Evolutionary conservation across 768 basidiomycete genomes (phyloP), one percentile per base, ranked within the genome.

Genomic region (Auriscalpium vulgare): DNA sequence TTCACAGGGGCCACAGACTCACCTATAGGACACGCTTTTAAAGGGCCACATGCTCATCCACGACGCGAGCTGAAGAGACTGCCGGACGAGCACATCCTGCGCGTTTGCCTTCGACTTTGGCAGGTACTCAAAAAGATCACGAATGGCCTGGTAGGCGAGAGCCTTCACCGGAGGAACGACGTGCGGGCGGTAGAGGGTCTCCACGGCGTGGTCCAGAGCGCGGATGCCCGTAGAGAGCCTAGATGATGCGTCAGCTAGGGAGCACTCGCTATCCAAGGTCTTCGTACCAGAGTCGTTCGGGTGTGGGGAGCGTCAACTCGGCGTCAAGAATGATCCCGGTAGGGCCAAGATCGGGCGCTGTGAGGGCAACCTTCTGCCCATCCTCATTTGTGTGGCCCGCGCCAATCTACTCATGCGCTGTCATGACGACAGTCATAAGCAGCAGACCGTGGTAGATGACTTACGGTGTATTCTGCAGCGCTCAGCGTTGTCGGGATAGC

Each of bases 401-500:
- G 38, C 79, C 81, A 47, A 78, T 67, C 86, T 87, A 56, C 17
- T 19, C 37, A 19, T 23, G 8, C 17, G 29, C 11, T 36, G 38
- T 29, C 29, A 29, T 29, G 29, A 29, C 29, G 2, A 4, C 29
- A 2, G 29, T 7, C 48, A 29, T 34, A 50, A 6, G 4, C 19
- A 56, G 29, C 38, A 36, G n/a, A 44, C 34, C 23, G 37, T 2
- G 47, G 17, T 6, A 14, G 2, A 43, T 8, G 1, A 64, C 77
- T 53, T 57, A 85, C 86, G 37, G 77, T 78, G 65, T 87, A 88
- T 65, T 88, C 88, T 9, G 87, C 87, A 1, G 87, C 87, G 62
- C 86, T 88, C 37, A 91, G 72, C 5, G 88, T 90, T 8, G 89
- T 92, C 0, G 90, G 90, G 56, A 91, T 84, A 14, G 89, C 85